phyloP scores from a whole-genome alignment of 331 rosid species.

The Stylosanthes scabra region DNA sequence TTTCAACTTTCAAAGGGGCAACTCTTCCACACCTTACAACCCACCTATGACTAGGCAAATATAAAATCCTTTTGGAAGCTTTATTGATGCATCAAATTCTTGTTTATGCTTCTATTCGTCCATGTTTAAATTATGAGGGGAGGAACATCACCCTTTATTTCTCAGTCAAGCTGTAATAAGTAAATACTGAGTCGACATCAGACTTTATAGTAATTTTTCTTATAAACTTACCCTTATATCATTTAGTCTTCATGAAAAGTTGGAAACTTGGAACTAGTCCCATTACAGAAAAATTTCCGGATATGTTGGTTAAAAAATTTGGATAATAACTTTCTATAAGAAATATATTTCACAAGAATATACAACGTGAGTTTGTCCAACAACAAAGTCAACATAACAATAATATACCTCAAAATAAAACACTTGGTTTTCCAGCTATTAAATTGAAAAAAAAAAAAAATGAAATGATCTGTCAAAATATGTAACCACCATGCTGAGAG shows the following conservation, averaged over 20 bases:
- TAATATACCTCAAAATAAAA: conserved; percentile 14
- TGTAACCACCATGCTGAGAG: conserved; percentile 35
- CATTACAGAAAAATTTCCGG: not conserved
- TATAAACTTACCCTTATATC: not conserved
- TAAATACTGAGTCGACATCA: conserved; percentile 1
- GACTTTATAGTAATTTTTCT: not conserved
- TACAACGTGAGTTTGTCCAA: not conserved
- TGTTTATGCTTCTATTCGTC: no score
- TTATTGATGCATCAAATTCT: no score
- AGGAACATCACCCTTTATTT: not conserved
- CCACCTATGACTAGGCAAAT: no score
- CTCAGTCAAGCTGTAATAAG: not conserved
- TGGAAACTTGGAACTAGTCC: not conserved
- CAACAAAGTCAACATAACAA: not conserved
- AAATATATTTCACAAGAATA: not conserved
- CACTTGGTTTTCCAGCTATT: conserved; percentile 3
- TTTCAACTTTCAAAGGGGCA: no score
- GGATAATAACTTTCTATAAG: not conserved
- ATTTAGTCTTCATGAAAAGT: no score
- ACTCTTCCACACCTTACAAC: no score
- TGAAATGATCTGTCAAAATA: conserved; percentile 4
- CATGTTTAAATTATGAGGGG: no score
- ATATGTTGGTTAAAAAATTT: not conserved
- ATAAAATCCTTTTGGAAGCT: no score
- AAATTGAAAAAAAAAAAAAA: not conserved